These are phyloP conservation scores for Gynostemma pentaphyllum DNA, from an alignment of 306 rosid genomes.

Conservation along the genomic window DNA sequence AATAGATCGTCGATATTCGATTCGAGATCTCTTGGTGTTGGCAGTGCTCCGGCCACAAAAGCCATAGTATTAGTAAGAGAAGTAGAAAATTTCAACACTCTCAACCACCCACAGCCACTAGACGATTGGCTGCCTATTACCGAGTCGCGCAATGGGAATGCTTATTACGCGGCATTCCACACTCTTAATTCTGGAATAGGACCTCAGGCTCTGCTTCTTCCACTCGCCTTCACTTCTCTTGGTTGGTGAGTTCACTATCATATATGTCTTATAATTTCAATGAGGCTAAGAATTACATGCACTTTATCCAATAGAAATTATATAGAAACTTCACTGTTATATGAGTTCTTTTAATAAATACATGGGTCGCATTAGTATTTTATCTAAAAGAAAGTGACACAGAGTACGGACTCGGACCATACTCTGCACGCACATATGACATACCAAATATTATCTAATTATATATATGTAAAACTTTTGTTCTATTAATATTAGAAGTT, in stretches of 20 bases:
- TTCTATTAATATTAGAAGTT: too few species aligned
- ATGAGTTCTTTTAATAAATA: too few species aligned
- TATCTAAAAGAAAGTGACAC: too few species aligned
- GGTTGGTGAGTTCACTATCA: conserved; percentile 33
- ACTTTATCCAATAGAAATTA: too few species aligned
- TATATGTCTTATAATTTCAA: neutral
- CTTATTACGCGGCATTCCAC: conserved; percentile 62
- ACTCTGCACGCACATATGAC: too few species aligned
- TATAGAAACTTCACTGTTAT: too few species aligned
- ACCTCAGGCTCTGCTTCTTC: conserved; percentile 61
- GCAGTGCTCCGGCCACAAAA: conserved; percentile 48
- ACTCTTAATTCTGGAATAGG: conserved; percentile 54
- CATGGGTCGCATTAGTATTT: too few species aligned
- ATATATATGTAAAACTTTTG: too few species aligned
- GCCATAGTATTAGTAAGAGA: conserved; percentile 42
- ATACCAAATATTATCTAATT: too few species aligned
- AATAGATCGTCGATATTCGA: conserved; percentile 23
- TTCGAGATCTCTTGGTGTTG: conserved; percentile 30
- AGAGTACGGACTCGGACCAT: too few species aligned
- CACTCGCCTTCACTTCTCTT: conserved; percentile 45
- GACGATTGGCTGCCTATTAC: conserved; percentile 89
- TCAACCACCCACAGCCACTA: conserved; percentile 46
- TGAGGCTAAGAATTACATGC: neutral
- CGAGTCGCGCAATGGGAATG: conserved; percentile 49
- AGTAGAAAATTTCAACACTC: conserved; percentile 51